Conservation (phyloP, 129 eudicot genomes). For the Flaveria bidentis region DNA sequence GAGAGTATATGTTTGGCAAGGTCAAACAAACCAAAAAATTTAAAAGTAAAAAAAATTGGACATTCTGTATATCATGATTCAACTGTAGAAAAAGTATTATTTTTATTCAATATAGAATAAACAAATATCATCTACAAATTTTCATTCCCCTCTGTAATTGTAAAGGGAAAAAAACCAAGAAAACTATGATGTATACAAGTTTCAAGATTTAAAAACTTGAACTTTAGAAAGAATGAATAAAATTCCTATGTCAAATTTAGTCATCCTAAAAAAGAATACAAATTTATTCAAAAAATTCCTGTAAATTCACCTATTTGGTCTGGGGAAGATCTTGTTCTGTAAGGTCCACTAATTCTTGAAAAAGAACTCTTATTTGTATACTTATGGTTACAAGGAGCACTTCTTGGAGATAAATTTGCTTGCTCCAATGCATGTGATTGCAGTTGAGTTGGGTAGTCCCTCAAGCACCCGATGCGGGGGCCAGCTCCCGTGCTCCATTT, state of each 20-base stretch:
- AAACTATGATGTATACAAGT: constrained; percentile 29
- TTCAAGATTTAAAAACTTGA: constrained; percentile 20
- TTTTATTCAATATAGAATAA: constrained; percentile 12
- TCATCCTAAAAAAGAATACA: constrained; percentile 45
- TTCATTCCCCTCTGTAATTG: constrained; percentile 16
- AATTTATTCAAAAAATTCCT: constrained; percentile 24
- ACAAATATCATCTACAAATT: constrained; percentile 30
- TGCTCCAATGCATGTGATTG: constrained; percentile 86
- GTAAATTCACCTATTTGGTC: constrained; percentile 30
- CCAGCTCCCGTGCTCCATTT: constrained; percentile 99
- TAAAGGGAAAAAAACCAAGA: constrained; percentile 9
- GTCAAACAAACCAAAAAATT: constrained; percentile 4
- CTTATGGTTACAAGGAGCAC: constrained; percentile 40
- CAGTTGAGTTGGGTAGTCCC: constrained; percentile 86
- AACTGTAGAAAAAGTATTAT: constrained; percentile 32
- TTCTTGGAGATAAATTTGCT: constrained; percentile 77
- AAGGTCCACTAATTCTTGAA: constrained; percentile 33
- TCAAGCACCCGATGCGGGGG: constrained; percentile 83
- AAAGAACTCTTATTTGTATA: constrained; percentile 25
- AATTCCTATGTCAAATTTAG: constrained; percentile 45
- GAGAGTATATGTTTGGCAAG: constrained; percentile 11
- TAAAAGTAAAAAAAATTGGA: neutral
- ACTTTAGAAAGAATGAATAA: constrained; percentile 39
- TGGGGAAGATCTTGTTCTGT: constrained; percentile 43
- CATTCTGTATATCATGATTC: constrained; percentile 34